Evolutionary conservation across 371 early-diverging fungal genomes (phyloP).

Genomic region (Zancudomyces culisetae): DNA sequence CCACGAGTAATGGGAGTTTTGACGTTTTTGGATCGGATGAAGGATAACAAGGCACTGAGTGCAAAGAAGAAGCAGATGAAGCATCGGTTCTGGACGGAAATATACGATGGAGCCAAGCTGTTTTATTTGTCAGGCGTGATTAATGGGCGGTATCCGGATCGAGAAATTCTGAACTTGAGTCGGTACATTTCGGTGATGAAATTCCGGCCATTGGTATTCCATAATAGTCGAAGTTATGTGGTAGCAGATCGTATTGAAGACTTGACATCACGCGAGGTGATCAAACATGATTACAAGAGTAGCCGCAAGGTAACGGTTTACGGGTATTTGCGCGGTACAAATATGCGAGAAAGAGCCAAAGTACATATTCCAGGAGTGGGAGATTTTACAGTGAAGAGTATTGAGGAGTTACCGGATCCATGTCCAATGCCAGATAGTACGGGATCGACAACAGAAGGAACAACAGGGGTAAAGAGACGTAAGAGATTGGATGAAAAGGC

Average conservation of each 20-base stretch:
- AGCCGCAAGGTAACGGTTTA: slow-evolving; percentile 85
- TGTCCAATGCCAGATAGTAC: slow-evolving; percentile 87
- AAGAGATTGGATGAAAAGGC: slow-evolving; percentile 76
- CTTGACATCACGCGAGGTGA: slow-evolving; percentile 73
- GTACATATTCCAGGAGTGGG: slow-evolving; percentile 94
- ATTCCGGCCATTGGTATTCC: slow-evolving; percentile 90
- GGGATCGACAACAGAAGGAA: too few species aligned
- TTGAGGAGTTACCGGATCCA: slow-evolving; percentile 70
- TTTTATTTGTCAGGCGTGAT: slow-evolving; percentile 90
- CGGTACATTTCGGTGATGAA: slow-evolving; percentile 95
- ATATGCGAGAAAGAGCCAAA: slow-evolving; percentile 53
- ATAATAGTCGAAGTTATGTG: slow-evolving; percentile 88
- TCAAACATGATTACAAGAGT: slow-evolving; percentile 59
- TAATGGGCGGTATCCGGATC: slow-evolving; percentile 79
- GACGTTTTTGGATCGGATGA: slow-evolving; percentile 85
- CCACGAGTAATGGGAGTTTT: slow-evolving; percentile 95
- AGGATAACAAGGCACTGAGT: slow-evolving; percentile 70
- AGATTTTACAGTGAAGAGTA: slow-evolving; percentile 56
- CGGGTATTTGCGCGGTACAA: slow-evolving; percentile 88
- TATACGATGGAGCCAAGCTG: slow-evolving; percentile 92
- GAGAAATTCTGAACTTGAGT: slow-evolving; percentile 79
- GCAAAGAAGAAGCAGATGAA: slow-evolving; percentile 85
- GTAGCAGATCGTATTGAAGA: slow-evolving; percentile 93
- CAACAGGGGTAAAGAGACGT: slow-evolving; percentile 78
- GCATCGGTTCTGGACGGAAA: slow-evolving; percentile 97